These are phyloP conservation scores for Waitea zeae DNA, from an alignment of 1,284 basidiomycete genomes.

Conservation along the genomic window DNA sequence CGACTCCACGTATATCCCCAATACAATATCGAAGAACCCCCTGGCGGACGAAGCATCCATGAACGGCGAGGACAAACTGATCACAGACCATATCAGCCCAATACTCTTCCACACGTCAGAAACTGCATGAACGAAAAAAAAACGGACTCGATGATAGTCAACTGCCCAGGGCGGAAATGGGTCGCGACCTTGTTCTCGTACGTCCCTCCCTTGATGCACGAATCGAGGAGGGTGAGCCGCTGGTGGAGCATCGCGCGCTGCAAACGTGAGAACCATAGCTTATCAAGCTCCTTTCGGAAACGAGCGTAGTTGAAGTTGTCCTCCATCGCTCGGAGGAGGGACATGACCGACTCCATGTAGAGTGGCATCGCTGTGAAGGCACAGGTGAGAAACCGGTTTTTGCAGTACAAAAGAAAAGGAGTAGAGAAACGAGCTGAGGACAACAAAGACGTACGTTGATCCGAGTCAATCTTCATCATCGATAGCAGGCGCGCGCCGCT, in stretches of 20 bases:
- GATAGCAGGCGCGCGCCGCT: conserved; percentile 15
- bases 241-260: conserved; percentile 12
- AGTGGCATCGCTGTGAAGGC: conserved; percentile 9
- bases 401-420: neutral
- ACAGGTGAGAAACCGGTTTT: neutral
- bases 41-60: conserved; percentile 50
- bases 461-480: conserved; percentile 17
- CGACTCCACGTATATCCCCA: conserved; percentile 45
- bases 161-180: conserved; percentile 11
- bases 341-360: conserved; percentile 12
- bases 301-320: conserved; percentile 10
- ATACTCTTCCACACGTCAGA: neutral
- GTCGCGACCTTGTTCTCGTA: conserved; percentile 4
- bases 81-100: neutral
- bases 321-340: conserved; percentile 12
- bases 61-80: conserved; percentile 49
- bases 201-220: conserved; percentile 7
- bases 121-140: neutral
- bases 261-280: conserved; percentile 9
- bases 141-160: conserved; percentile 13
- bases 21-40: conserved; percentile 50
- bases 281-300: conserved; percentile 8
- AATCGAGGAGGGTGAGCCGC: conserved; percentile 12
- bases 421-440: too few relatives aligned
- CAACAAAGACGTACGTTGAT: conserved; percentile 4